Evolutionary conservation across 2,329 filamentous ascomycete species (phyloP), one percentile per base, ranked within the genome.

Genomic region (Lasiodiplodia hormozganensis): DNA sequence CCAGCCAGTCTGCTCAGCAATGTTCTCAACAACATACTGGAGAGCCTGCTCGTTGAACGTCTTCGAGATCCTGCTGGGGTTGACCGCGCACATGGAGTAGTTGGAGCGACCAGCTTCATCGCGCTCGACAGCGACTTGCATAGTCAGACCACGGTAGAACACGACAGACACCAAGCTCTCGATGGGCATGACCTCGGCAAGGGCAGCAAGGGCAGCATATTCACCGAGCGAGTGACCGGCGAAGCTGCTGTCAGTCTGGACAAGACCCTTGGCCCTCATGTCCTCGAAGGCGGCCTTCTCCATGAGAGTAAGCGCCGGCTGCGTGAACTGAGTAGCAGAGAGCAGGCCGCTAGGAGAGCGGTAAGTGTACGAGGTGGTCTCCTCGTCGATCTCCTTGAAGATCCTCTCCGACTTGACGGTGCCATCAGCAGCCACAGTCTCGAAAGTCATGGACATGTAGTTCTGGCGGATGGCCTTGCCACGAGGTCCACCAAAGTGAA

Each of bases 391-490:
- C 76, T 97, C 94, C 85, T 99, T 98, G 88, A 99, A 99, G 78
- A 99, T 99, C 83, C 95, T 97, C 86, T 99, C 96, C 0, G 96
- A 97, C 83, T 97, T 98, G 84, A 97, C 94, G 43, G 89, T 89
- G 31, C 96, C 96, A 79, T 99, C 96, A 2, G 92, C 85, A 69
- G 91, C 92, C 65, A 99, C 94, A n/a, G 95, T 96, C 85, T 99
- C 96, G 82, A 98, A 99, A 58, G 95, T 98, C 96, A 99, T 99
- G 70, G 95, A 90, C 92, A 98, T 98, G 86, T 99, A 99, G 83
- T 99, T 99, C 78, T 97, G 92, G 71, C 96, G 93, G 74, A 99
- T 99, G 64, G 93, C 94, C 84, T 98, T 99, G 78, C 96, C 96
- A 69, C 93, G 92, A 70, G 96, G 94, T 60, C 96, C 96, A 84